Conservation (phyloP, 2,329 filamentous ascomycete genomes). For the Alternaria metachromatica region DNA sequence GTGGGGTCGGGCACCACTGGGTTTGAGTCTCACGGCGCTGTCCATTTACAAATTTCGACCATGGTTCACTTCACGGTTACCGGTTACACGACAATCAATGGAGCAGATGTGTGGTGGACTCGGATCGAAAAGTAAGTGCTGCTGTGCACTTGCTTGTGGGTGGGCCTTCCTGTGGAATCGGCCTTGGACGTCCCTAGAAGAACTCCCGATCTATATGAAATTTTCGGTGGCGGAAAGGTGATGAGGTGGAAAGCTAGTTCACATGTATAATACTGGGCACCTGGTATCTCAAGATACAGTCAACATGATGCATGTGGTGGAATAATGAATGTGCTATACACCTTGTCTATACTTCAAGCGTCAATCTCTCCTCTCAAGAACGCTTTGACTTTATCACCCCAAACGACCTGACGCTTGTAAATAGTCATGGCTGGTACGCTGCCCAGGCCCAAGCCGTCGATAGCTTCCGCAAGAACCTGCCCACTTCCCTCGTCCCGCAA, state of each 20-base stretch:
- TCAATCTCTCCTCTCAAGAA: conserved; percentile 52
- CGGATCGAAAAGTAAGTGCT: background rate
- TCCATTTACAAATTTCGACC: background rate
- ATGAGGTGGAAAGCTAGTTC: background rate
- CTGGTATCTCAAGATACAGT: background rate
- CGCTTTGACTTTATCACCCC: conserved; percentile 62
- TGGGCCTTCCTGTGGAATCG: background rate
- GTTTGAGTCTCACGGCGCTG: background rate
- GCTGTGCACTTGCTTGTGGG: background rate
- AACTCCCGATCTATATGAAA: background rate
- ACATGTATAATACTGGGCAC: background rate
- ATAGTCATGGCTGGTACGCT: conserved; percentile 64
- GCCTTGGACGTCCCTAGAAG: background rate
- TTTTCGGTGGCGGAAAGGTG: background rate
- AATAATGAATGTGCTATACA: background rate
- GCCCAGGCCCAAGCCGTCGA: conserved; percentile 65
- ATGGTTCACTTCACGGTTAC: background rate
- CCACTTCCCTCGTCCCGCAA: conserved; percentile 64
- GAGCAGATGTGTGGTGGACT: background rate
- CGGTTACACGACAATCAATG: background rate
- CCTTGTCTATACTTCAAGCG: background rate
- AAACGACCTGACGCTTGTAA: conserved; percentile 65
- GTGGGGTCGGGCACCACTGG: background rate
- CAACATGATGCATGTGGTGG: background rate
- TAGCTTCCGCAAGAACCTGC: conserved; percentile 61